These are phyloP conservation scores for Termitomyces sp. DNA, from an alignment of 768 basidiomycete genomes.

Conservation along the genomic window DNA sequence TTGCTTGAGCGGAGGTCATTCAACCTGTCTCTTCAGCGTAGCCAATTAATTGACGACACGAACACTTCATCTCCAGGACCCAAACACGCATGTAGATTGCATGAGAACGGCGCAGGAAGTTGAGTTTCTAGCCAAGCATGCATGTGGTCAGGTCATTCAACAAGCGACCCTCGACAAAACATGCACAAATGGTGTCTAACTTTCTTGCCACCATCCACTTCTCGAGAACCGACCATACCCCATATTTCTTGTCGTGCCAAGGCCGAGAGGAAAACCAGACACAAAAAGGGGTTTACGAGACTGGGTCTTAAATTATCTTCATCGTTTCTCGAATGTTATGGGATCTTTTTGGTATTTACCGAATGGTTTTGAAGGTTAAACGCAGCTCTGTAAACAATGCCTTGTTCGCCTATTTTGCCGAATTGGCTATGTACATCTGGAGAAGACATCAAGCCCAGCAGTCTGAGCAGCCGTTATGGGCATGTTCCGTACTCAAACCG, in stretches of 20 bases:
- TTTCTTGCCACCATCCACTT: neutral
- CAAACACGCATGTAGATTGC: too few relatives aligned
- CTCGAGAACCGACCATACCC: neutral
- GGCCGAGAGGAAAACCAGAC: neutral
- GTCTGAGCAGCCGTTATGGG: neutral
- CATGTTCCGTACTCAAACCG: neutral
- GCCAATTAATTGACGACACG: too few relatives aligned
- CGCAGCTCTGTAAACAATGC: neutral
- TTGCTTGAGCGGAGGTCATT: too few relatives aligned
- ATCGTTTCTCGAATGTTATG: neutral
- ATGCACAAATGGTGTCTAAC: neutral
- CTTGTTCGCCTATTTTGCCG: neutral
- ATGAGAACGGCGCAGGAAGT: too few relatives aligned
- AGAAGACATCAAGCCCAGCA: neutral
- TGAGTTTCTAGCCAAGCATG: too few relatives aligned
- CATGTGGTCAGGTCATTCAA: too few relatives aligned
- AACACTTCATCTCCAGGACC: too few relatives aligned
- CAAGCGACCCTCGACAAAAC: too few relatives aligned
- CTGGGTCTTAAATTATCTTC: neutral
- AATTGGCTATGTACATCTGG: neutral
- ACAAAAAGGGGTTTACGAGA: neutral
- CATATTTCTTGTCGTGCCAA: neutral
- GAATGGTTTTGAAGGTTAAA: neutral
- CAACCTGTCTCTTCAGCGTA: too few relatives aligned
- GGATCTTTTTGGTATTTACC: neutral